Percentiles rank a stretch among this genome's conserved stretches.
Conservation (phyloP, 331 rosid species). For the Malus hybrid region DNA sequence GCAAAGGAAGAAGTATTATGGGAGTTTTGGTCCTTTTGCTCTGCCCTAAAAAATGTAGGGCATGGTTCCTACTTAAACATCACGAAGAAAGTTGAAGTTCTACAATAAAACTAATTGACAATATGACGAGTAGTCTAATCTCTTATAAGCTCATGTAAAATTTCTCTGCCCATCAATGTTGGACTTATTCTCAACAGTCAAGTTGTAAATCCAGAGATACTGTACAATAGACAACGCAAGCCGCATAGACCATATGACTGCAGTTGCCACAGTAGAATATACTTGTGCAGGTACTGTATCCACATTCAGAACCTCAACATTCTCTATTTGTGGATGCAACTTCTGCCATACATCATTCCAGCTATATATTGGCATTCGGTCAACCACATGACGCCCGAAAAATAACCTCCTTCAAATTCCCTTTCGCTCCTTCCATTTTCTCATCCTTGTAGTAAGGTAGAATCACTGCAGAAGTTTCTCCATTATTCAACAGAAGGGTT, state of each 20-base stretch:
- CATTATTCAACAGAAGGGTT: slow-evolving; percentile 12
- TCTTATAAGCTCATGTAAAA: too few species aligned
- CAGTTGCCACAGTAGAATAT: slow-evolving; percentile 79
- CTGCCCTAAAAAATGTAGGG: too few species aligned
- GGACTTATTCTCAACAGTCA: not conserved
- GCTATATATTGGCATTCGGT: slow-evolving; percentile 86
- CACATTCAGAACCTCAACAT: slow-evolving; percentile 78
- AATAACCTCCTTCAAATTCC: slow-evolving; percentile 50
- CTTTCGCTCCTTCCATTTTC: slow-evolving; percentile 29
- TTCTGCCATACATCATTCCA: slow-evolving; percentile 98
- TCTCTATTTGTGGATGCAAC: slow-evolving; percentile 87
- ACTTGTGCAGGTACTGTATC: slow-evolving; percentile 76
- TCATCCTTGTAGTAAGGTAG: slow-evolving; percentile 76
- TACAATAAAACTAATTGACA: too few species aligned
- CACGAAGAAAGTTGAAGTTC: too few species aligned
- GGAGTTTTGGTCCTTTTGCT: too few species aligned
- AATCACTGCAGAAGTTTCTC: slow-evolving; percentile 48
- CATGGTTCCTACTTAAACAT: too few species aligned
- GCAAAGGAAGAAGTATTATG: too few species aligned
- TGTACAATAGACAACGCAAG: slow-evolving; percentile 70
- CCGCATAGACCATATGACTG: slow-evolving; percentile 92
- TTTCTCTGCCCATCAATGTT: accelerated
- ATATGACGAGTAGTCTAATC: accelerated
- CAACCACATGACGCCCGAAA: slow-evolving; percentile 76
- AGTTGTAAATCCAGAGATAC: slow-evolving; percentile 79